Conservation (phyloP, 1,139 yeast genomes). For the Candida gigantensis region DNA sequence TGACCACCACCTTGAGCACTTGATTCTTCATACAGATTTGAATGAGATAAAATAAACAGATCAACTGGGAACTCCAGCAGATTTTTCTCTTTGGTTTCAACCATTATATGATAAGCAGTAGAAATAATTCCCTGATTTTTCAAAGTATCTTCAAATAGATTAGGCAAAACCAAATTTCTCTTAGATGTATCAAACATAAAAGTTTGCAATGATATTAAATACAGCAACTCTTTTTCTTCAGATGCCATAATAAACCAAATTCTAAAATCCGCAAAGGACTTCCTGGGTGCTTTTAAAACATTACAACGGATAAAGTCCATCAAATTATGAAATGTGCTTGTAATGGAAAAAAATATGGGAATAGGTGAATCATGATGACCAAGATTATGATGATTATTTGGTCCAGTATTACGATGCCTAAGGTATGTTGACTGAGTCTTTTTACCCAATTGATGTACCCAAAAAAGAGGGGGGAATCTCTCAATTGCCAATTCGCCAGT, state of each 20-base stretch:
- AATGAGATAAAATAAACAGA: constrained; percentile 17
- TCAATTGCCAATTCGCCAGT: constrained; percentile 50
- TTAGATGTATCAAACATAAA: constrained; percentile 34
- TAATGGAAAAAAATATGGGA: constrained; percentile 29
- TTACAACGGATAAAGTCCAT: constrained; percentile 25
- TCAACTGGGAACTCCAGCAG: constrained; percentile 28
- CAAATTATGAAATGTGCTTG: constrained; percentile 37
- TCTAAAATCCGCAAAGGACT: constrained; percentile 24
- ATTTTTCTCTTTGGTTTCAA: constrained; percentile 31
- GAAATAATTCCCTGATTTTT: constrained; percentile 33
- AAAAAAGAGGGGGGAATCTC: constrained; percentile 50
- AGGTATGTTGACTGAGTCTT: constrained; percentile 16
- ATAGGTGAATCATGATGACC: constrained; percentile 15
- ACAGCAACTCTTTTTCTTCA: constrained; percentile 25
- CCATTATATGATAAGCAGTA: constrained; percentile 32
- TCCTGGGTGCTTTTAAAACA: constrained; percentile 21
- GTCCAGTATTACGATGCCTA: constrained; percentile 11
- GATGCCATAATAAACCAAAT: constrained; percentile 40
- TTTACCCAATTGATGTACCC: constrained; percentile 50
- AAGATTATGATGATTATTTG: constrained; percentile 13
- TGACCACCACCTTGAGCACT: constrained; percentile 30
- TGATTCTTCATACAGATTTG: constrained; percentile 3
- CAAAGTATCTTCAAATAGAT: constrained; percentile 25
- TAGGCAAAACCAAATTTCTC: constrained; percentile 33
- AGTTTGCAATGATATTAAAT: constrained; percentile 23